Percentiles rank a stretch among this genome's conserved stretches.
Conservation (phyloP, 106 monocot genomes). For the Acanthochlamys bracteata region DNA sequence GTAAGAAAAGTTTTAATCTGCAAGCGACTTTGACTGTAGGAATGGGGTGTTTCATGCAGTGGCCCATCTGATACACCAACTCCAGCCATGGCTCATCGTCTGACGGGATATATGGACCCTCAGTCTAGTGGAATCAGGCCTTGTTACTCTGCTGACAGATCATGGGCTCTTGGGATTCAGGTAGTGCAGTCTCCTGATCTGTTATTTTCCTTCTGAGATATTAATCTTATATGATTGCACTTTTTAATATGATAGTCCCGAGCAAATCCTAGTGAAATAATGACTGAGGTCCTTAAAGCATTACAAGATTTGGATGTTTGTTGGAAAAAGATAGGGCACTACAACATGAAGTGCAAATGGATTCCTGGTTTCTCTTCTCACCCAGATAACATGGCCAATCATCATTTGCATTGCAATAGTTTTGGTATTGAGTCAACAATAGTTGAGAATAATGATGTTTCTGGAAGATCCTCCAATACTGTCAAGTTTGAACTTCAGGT, state of each 20-base stretch:
- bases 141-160: conserved; percentile 52
- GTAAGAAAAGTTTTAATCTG: conserved; percentile 1
- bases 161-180: conserved; percentile 92
- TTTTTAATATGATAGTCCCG: conserved; percentile 37
- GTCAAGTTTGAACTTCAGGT: conserved; percentile 99
- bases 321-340: conserved; percentile 83
- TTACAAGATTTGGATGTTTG: conserved; percentile 63
- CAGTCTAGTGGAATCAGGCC: conserved; percentile 40
- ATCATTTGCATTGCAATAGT: conserved; percentile 21
- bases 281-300: conserved; percentile 73
- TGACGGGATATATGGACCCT: conserved; percentile 36
- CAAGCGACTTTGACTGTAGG: conserved; percentile 24
- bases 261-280: conserved; percentile 78
- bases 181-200: conserved; percentile 16
- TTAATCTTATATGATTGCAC: not conserved
- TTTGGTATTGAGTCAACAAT: conserved; percentile 59
- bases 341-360: conserved; percentile 78
- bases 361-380: conserved; percentile 25
- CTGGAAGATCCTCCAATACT: conserved; percentile 20
- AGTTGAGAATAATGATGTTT: conserved; percentile 40
- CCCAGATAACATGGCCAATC: conserved; percentile 17
- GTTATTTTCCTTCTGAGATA: not conserved
- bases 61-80: conserved; percentile 22
- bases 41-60: conserved; percentile 21
- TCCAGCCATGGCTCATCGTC: conserved; percentile 19